phyloP scores from a whole-genome alignment of 495 filamentous ascomycete genomes.

The Articulospora tetracladia region DNA sequence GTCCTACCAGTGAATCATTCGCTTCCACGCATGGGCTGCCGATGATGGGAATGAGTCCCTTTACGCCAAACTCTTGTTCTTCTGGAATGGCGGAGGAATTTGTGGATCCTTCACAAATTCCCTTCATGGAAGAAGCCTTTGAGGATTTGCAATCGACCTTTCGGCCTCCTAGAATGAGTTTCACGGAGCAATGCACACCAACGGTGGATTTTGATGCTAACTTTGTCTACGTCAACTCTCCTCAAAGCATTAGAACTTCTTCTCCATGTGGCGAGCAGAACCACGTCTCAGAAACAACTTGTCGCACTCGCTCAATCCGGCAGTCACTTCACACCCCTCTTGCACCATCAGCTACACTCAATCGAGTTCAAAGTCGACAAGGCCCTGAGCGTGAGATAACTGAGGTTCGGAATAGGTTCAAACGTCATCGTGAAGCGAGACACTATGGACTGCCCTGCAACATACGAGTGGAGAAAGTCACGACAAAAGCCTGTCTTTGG shows the following conservation, averaged over 20 bases:
- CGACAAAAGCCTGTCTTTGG: slow-evolving; percentile 22
- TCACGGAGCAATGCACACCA: slow-evolving; percentile 5
- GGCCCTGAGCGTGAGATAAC: neutral
- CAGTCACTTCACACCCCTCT: neutral
- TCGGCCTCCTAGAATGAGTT: neutral
- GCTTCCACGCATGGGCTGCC: neutral
- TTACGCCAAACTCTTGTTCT: neutral
- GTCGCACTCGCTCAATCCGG: neutral
- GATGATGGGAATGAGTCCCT: neutral
- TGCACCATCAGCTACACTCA: slow-evolving; percentile 8
- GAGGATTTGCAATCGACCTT: neutral
- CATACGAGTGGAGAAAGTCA: slow-evolving; percentile 7
- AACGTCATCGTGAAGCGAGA: slow-evolving; percentile 2
- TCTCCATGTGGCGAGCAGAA: neutral
- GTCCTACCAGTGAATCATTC: neutral
- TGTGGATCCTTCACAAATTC: slow-evolving; percentile 23
- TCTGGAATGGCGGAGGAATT: slow-evolving; percentile 6
- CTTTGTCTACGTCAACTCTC: neutral
- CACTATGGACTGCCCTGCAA: slow-evolving; percentile 1
- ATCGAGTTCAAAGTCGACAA: neutral
- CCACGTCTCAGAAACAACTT: neutral
- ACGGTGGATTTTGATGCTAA: neutral
- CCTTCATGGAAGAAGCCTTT: slow-evolving; percentile 11
- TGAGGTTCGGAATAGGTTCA: neutral
- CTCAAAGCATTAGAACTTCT: neutral